Evolutionary conservation across 768 basidiomycete species (phyloP).

Genomic region (Leccinum disarticulatum): DNA sequence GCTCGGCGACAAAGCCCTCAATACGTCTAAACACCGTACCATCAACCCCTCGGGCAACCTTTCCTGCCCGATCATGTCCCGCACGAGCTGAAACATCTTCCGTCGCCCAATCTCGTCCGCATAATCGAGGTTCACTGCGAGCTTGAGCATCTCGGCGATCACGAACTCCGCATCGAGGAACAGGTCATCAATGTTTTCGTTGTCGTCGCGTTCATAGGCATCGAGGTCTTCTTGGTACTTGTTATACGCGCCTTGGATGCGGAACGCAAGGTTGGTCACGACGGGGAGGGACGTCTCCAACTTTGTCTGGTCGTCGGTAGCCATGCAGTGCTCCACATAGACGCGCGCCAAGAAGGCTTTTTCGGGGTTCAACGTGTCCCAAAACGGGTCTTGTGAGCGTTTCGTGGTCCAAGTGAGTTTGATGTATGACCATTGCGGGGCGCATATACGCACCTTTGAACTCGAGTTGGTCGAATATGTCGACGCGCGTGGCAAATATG

Average conservation of each 20-base stretch:
- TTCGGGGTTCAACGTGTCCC: constrained; percentile 68
- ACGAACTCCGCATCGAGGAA: constrained; percentile 49
- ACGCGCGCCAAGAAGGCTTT: constrained; percentile 80
- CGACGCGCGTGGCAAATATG: constrained; percentile 63
- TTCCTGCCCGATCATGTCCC: constrained; percentile 79
- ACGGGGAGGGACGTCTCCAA: constrained; percentile 78
- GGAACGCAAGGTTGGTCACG: constrained; percentile 78
- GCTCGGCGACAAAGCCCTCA: constrained; percentile 65
- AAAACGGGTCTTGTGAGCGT: constrained; percentile 60
- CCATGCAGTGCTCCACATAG: constrained; percentile 75
- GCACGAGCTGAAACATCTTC: constrained; percentile 83
- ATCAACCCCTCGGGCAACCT: constrained; percentile 68
- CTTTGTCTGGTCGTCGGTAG: constrained; percentile 55
- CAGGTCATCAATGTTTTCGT: constrained; percentile 43
- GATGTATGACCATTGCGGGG: neutral
- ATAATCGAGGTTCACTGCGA: constrained; percentile 84
- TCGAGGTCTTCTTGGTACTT: constrained; percentile 44
- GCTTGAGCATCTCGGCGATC: constrained; percentile 75
- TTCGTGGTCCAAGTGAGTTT: neutral
- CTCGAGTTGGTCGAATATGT: constrained; percentile 64
- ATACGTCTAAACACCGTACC: constrained; percentile 77
- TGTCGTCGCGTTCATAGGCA: constrained; percentile 45
- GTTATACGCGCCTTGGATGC: constrained; percentile 72
- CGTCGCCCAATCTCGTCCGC: constrained; percentile 88
- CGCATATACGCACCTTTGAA: constrained; percentile 59